A percentile compares a stretch with the other conserved stretches of the same genome.
phyloP scores from a whole-genome alignment of 2,329 filamentous ascomycete species.

The Pseudogymnoascus sp. region DNA sequence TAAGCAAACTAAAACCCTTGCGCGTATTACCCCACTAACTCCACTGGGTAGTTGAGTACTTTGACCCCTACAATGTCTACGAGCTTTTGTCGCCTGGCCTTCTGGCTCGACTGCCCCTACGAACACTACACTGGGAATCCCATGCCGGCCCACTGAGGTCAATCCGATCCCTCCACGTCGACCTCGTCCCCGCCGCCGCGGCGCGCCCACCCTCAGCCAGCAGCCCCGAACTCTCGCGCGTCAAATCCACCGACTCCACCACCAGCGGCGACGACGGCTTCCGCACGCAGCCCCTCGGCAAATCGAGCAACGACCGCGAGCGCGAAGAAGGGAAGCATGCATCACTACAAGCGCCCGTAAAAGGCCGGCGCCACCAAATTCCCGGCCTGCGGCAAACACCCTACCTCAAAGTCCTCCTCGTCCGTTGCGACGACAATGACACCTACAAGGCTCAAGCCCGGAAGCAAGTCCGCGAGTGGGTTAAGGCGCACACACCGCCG shows the following conservation, averaged over 20 bases:
- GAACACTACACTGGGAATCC: slow-evolving; percentile 95
- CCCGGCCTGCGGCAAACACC: slow-evolving; percentile 87
- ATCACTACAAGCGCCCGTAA: slow-evolving; percentile 27
- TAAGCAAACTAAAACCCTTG: slow-evolving; percentile 30
- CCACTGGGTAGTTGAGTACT: slow-evolving; percentile 74
- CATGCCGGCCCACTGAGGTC: slow-evolving; percentile 84
- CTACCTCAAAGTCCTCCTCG: slow-evolving; percentile 81
- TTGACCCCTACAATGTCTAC: slow-evolving; percentile 85
- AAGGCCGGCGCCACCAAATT: slow-evolving; percentile 79
- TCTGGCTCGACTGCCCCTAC: slow-evolving; percentile 70
- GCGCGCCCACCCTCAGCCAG: slow-evolving; percentile 31
- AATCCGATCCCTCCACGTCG: slow-evolving; percentile 86
- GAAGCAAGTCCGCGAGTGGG: slow-evolving; percentile 80
- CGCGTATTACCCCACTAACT: neutral
- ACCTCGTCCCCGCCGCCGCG: slow-evolving; percentile 58
- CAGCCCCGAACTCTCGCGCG: slow-evolving; percentile 28
- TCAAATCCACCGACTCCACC: slow-evolving; percentile 30
- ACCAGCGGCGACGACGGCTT: slow-evolving; percentile 48
- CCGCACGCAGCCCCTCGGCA: slow-evolving; percentile 46
- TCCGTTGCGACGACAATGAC: slow-evolving; percentile 94
- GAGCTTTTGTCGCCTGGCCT: slow-evolving; percentile 72
- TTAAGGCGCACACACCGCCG: slow-evolving; percentile 64
- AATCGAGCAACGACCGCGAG: slow-evolving; percentile 26
- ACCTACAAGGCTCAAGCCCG: slow-evolving; percentile 76
- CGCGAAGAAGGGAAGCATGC: slow-evolving; percentile 18